phyloP scores from a whole-genome alignment of 306 rosid species.

The Prunus kanzakura region DNA sequence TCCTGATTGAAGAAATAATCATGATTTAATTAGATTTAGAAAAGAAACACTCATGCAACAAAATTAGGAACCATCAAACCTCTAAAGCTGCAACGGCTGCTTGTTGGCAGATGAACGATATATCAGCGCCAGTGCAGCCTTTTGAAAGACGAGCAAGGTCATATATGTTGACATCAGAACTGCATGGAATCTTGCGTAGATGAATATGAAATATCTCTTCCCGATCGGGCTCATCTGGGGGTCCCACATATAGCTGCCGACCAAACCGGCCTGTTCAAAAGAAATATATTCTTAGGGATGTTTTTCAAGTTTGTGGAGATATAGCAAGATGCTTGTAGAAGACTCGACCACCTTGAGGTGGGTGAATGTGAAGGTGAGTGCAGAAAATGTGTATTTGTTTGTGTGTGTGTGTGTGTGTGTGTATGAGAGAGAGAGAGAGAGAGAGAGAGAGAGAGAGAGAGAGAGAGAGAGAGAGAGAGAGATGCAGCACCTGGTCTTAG shows the following conservation, averaged over 20 bases:
- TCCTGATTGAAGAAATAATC: conserved; percentile 47
- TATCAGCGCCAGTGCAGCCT: conserved; percentile 91
- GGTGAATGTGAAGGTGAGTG: neutral
- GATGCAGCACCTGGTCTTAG: conserved; percentile 71
- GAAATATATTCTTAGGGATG: conserved; percentile 4
- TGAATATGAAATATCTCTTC: conserved; percentile 81
- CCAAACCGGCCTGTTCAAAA: conserved; percentile 78
- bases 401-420: conserved; percentile 6
- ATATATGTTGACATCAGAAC: conserved; percentile 54
- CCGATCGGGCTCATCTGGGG: conserved; percentile 74
- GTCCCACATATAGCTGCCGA: conserved; percentile 77
- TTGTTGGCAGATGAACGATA: conserved; percentile 76
- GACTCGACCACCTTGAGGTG: neutral
- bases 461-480: too few species aligned
- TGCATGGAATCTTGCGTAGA: conserved; percentile 66
- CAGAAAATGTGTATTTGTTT: neutral
- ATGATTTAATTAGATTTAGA: conserved; percentile 12
- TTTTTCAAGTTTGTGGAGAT: neutral
- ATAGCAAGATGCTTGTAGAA: neutral
- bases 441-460: too few species aligned
- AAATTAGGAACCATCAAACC: conserved; percentile 45
- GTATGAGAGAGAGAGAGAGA: too few species aligned
- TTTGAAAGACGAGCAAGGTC: conserved; percentile 60
- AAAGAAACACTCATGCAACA: conserved; percentile 9
- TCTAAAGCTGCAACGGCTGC: conserved; percentile 74